Conservation (phyloP, 2,329 filamentous ascomycete species). For the Gnomoniopsis sp. region DNA sequence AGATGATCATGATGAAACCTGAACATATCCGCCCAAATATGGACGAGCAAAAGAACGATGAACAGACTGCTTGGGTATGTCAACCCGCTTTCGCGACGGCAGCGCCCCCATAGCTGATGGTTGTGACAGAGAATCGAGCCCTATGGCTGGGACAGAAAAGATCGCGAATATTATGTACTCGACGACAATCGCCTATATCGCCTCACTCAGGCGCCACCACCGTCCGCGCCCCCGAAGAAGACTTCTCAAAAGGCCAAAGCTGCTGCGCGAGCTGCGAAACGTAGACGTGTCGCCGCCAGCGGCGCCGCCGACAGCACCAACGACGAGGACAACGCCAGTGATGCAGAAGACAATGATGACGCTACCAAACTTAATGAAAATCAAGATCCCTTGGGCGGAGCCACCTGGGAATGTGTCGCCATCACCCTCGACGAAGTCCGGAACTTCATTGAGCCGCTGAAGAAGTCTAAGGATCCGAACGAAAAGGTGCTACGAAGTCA, state of each 20-base stretch:
- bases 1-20: constrained; percentile 84
- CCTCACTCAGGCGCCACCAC: constrained; percentile 69
- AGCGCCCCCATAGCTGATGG: constrained; percentile 23
- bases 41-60: constrained; percentile 74
- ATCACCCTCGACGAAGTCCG: constrained; percentile 76
- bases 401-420: constrained; percentile 89
- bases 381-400: constrained; percentile 64
- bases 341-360: constrained; percentile 28
- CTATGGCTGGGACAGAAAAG: constrained; percentile 83
- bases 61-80: constrained; percentile 81
- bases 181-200: constrained; percentile 94
- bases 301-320: constrained; percentile 16
- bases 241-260: constrained; percentile 65
- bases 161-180: constrained; percentile 83
- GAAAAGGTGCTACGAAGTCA: constrained; percentile 74
- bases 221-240: constrained; percentile 53
- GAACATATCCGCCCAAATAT: constrained; percentile 85
- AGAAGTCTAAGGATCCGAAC: constrained; percentile 76
- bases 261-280: constrained; percentile 66
- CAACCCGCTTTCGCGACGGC: constrained; percentile 34
- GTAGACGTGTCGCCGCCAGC: constrained; percentile 57
- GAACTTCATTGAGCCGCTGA: constrained; percentile 65
- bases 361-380: constrained; percentile 17
- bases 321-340: constrained; percentile 35
- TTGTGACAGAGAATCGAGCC: constrained; percentile 65